Percentiles rank a stretch among this genome's conserved stretches.
Conservation (phyloP, 73 alveolate species). For the Symbiodinium pilosum region DNA sequence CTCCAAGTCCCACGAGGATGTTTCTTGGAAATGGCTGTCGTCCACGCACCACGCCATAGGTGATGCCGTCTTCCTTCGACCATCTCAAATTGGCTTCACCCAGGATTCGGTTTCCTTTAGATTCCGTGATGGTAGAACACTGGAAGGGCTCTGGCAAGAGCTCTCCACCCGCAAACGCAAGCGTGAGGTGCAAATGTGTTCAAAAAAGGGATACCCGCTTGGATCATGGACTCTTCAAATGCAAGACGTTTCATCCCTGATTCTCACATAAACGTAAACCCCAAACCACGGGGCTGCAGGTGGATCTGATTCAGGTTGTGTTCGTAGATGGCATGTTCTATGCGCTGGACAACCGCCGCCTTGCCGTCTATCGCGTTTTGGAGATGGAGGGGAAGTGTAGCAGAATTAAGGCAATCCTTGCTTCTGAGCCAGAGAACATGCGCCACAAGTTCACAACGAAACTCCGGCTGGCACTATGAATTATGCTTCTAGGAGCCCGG, state of each 20-base stretch:
- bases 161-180: neutral
- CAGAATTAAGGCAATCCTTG: neutral
- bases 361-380: slow-evolving; percentile 25
- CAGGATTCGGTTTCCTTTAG: neutral
- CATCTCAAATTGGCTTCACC: slow-evolving; percentile 25
- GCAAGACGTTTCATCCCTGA: no score
- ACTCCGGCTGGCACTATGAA: no score
- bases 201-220: no score
- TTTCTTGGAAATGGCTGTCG: neutral
- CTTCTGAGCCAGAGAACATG: neutral
- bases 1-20: neutral
- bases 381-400: neutral
- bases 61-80: neutral
- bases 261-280: no score
- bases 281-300: no score
- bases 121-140: slow-evolving; percentile 8
- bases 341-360: slow-evolving; percentile 13
- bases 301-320: neutral
- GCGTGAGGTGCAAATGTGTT: no score
- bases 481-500: no score
- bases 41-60: neutral
- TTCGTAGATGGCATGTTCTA: neutral
- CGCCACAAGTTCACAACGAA: slow-evolving; percentile 27
- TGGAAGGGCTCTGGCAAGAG: neutral
- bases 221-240: no score